Percentiles rank a stretch among this genome's conserved stretches.
These are phyloP conservation scores for Coemansia javaensis DNA, from an alignment of 192 early-diverging fungal genomes.

Conservation along the genomic window DNA sequence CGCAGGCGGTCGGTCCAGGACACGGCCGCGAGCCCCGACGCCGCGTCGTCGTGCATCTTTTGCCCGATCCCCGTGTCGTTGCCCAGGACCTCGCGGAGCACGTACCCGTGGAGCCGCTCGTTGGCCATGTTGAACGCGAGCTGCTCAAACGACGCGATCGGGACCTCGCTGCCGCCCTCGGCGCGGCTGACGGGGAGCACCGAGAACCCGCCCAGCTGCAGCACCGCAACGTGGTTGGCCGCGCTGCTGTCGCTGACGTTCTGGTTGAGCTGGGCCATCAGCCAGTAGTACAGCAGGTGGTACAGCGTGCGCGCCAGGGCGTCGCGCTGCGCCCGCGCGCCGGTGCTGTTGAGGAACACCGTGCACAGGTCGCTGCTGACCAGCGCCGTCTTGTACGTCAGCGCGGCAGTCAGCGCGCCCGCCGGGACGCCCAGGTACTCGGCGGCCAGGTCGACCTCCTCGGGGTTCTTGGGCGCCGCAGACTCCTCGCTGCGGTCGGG, in stretches of 20 bases:
- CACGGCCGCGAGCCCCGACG: constrained; percentile 11
- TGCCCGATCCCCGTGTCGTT: constrained; percentile 31
- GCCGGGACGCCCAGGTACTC: constrained; percentile 68
- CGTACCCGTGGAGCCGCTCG: constrained; percentile 55
- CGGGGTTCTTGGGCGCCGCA: constrained; percentile 67
- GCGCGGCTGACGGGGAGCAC: background rate
- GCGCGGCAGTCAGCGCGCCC: constrained; percentile 61
- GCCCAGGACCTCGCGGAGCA: constrained; percentile 29
- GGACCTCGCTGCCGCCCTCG: constrained; percentile 2
- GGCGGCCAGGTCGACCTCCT: constrained; percentile 68
- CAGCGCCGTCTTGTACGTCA: constrained; percentile 78
- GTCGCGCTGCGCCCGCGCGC: constrained; percentile 77
- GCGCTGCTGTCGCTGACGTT: constrained; percentile 60
- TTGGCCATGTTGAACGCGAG: constrained; percentile 67
- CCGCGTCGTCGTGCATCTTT: constrained; percentile 31
- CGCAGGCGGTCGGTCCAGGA: constrained; percentile 19
- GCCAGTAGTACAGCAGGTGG: constrained; percentile 79
- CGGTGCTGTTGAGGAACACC: constrained; percentile 77
- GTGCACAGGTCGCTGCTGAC: constrained; percentile 84
- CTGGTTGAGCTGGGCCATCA: constrained; percentile 89
- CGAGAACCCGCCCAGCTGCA: constrained; percentile 76
- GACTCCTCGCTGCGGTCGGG: constrained; percentile 65
- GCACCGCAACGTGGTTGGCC: constrained; percentile 82
- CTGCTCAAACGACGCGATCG: constrained; percentile 55
- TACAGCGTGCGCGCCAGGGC: constrained; percentile 79